These are phyloP conservation scores for Plasmodium yoelii DNA, from an alignment of 169 alveolate genomes.

Conservation along the genomic window DNA sequence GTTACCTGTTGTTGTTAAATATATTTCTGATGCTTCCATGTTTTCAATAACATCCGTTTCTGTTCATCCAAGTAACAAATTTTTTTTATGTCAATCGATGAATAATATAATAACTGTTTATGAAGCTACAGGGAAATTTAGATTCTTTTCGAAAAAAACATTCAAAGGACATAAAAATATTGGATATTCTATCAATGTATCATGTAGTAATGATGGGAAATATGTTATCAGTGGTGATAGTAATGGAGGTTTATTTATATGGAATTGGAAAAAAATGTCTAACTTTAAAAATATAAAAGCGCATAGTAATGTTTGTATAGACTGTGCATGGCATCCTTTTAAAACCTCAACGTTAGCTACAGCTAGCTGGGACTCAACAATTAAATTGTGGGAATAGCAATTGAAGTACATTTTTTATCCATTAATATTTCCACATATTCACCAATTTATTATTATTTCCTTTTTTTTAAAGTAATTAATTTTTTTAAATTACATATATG, in stretches of 20 bases:
- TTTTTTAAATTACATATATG: not conserved
- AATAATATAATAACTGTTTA: constrained; percentile 95
- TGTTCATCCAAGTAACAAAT: constrained; percentile 94
- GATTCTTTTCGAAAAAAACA: constrained; percentile 93
- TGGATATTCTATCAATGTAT: constrained; percentile 96
- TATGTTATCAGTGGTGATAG: constrained; percentile 96
- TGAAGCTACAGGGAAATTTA: constrained; percentile 91
- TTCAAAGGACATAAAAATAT: constrained; percentile 94
- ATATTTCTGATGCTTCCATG: constrained; percentile 96
- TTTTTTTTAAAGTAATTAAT: not conserved
- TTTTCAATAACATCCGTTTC: constrained; percentile 94
- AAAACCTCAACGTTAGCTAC: constrained; percentile 95
- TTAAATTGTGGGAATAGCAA: constrained; percentile 95
- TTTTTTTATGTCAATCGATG: constrained; percentile 95
- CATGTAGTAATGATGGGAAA: constrained; percentile 96
- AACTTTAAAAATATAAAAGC: constrained; percentile 93
- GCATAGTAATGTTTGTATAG: constrained; percentile 95
- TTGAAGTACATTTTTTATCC: not conserved
- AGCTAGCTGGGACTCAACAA: constrained; percentile 97
- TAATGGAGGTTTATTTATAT: constrained; percentile 95
- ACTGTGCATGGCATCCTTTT: constrained; percentile 97
- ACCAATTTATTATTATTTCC: not conserved
- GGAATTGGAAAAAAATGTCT: constrained; percentile 97
- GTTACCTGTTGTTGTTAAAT: constrained; percentile 96
- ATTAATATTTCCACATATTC: not conserved